A percentile compares a stretch with the other conserved stretches of the same genome.
Evolutionary conservation across 2,329 filamentous ascomycete genomes (phyloP).

Genomic region (Trichoderma polysporum): DNA sequence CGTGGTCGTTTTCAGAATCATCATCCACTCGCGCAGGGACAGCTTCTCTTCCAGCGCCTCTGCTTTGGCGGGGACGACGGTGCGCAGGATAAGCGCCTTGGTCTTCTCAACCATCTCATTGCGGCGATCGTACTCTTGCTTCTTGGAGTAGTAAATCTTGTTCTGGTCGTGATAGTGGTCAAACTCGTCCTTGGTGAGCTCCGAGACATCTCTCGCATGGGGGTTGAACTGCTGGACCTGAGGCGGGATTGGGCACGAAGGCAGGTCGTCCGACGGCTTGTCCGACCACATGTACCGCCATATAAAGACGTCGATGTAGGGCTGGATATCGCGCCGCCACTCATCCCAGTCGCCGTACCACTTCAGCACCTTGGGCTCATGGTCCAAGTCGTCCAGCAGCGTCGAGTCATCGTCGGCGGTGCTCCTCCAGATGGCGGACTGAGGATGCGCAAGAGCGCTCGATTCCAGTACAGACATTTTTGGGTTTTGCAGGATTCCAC

Average conservation of each 20-base stretch:
- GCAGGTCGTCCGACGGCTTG: neutral
- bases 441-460: neutral
- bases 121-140: constrained; percentile 8
- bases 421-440: constrained; percentile 3
- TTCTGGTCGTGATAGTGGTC: constrained; percentile 5
- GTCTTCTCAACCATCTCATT: constrained; percentile 9
- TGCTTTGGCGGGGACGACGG: constrained; percentile 6
- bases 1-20: neutral
- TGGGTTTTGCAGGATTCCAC: neutral
- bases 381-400: constrained; percentile 13
- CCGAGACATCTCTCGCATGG: constrained; percentile 14
- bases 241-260: constrained; percentile 5
- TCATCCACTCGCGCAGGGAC: constrained; percentile 13
- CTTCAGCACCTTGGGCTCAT: constrained; percentile 9
- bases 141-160: constrained; percentile 11
- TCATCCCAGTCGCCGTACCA: constrained; percentile 16
- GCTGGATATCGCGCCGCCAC: constrained; percentile 14
- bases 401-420: constrained; percentile 18
- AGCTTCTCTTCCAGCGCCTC: constrained; percentile 7
- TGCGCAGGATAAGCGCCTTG: constrained; percentile 8
- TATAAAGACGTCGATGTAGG: constrained; percentile 14
- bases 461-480: neutral
- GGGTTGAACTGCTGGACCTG: constrained; percentile 14
- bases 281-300: constrained; percentile 19
- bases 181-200: constrained; percentile 16